phyloP scores from a whole-genome alignment of 2,329 filamentous ascomycete genomes.

The Zelopaecilomyces penicillatus region DNA sequence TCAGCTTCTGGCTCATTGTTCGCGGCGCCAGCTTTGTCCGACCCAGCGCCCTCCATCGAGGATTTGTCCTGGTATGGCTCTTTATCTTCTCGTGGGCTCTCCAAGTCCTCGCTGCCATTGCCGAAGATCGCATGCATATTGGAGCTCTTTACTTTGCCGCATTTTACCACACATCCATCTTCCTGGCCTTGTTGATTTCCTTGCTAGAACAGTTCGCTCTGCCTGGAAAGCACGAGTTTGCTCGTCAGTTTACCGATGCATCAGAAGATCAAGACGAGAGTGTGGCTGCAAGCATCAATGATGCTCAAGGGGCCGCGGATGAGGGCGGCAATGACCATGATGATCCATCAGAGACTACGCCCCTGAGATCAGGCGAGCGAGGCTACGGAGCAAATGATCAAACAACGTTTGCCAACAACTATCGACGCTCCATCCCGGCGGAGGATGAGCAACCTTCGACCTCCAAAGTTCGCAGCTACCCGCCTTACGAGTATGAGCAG shows the following conservation, averaged over 20 bases:
- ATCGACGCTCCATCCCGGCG: constrained; percentile 37
- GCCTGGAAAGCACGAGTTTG: constrained; percentile 62
- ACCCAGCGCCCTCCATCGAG: constrained; percentile 77
- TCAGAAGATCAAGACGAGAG: constrained; percentile 34
- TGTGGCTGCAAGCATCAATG: constrained; percentile 3
- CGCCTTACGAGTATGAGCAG: constrained; percentile 65
- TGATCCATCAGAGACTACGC: constrained; percentile 44
- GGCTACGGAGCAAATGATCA: constrained; percentile 30
- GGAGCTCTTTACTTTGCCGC: constrained; percentile 73
- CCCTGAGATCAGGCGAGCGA: constrained; percentile 34
- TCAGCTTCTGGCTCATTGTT: constrained; percentile 74
- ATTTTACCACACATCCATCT: constrained; percentile 69
- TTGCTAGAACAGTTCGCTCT: constrained; percentile 75
- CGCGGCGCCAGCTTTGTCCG: constrained; percentile 69
- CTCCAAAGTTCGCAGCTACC: constrained; percentile 16
- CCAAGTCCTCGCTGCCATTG: constrained; percentile 63
- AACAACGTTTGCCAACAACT: constrained; percentile 48
- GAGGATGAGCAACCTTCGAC: constrained; percentile 18
- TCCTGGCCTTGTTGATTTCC: constrained; percentile 64
- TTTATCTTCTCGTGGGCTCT: constrained; percentile 66
- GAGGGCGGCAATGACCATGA: constrained; percentile 18
- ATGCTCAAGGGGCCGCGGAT: constrained; percentile 2
- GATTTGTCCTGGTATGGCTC: constrained; percentile 77
- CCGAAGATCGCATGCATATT: constrained; percentile 65
- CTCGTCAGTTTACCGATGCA: constrained; percentile 45